A percentile compares a stretch with the other conserved stretches of the same genome.
These are phyloP conservation scores for Fraxinus ornus DNA, from an alignment of 305 asterid species.

Conservation along the genomic window DNA sequence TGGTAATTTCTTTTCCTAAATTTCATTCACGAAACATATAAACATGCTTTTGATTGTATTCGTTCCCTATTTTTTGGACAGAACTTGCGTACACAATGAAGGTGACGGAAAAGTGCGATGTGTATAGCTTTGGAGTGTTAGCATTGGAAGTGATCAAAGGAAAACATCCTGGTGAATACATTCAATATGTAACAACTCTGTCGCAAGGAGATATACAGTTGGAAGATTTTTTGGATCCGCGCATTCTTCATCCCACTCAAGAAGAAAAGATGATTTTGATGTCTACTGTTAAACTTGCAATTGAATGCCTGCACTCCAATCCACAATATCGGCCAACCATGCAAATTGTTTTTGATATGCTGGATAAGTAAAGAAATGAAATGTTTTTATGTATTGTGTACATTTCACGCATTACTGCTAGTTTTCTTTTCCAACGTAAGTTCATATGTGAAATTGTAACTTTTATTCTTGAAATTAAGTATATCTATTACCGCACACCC, in stretches of 20 bases:
- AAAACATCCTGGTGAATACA: slow-evolving; percentile 19
- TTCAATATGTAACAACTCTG: neutral
- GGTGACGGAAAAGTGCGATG: neutral
- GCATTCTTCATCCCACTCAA: slow-evolving; percentile 12
- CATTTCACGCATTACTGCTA: neutral
- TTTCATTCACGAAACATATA: neutral
- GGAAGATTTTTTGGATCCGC: slow-evolving; percentile 25
- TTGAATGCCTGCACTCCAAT: neutral
- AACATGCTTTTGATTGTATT: neutral
- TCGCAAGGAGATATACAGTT: neutral
- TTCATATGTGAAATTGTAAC: neutral
- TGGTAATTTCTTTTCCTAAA: slow-evolving; percentile 13
- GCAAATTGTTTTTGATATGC: too few relatives aligned
- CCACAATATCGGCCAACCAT: neutral
- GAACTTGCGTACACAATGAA: slow-evolving; percentile 25
- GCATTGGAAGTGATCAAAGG: slow-evolving; percentile 25
- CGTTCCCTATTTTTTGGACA: neutral
- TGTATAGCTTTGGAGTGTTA: slow-evolving; percentile 18
- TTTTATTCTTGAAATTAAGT: too few relatives aligned
- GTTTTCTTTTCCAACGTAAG: neutral
- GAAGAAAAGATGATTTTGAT: slow-evolving; percentile 15
- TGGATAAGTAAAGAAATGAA: neutral
- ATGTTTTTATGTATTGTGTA: neutral
- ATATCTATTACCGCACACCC: too few relatives aligned
- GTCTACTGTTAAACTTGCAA: slow-evolving; percentile 21